A percentile compares a stretch with the other conserved stretches of the same genome.
Evolutionary conservation across 495 filamentous ascomycete genomes (phyloP).

Genomic region (Daldinia loculata): DNA sequence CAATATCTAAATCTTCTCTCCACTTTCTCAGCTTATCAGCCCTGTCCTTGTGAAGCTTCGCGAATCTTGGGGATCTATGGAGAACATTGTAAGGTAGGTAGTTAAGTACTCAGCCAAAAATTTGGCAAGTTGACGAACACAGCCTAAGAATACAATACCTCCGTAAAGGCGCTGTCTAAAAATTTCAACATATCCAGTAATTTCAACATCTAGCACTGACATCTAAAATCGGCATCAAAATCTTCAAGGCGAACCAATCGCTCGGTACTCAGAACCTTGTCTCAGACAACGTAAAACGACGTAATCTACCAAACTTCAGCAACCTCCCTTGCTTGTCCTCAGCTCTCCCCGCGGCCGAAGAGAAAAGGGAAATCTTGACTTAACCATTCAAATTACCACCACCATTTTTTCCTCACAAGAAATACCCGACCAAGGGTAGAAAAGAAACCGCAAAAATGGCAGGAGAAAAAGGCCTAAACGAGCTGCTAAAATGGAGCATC

Average conservation of each 20-base stretch:
- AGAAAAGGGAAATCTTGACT: background rate
- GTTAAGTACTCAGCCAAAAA: constrained; percentile 8
- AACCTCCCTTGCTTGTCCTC: background rate
- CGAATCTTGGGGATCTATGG: constrained; percentile 45
- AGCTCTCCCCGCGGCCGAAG: background rate
- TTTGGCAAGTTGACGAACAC: constrained; percentile 5
- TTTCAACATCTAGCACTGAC: background rate
- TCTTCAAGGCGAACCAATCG: constrained; percentile 3
- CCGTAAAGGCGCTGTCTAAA: background rate
- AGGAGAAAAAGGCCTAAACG: constrained; percentile 58
- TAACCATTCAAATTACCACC: too few species aligned
- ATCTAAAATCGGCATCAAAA: constrained; percentile 1
- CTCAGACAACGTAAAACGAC: constrained; percentile 26
- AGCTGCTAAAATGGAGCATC: constrained; percentile 94
- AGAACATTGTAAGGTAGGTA: constrained; percentile 14
- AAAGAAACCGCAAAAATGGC: constrained; percentile 44
- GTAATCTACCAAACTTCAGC: constrained; percentile 32
- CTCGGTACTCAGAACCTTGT: constrained; percentile 20
- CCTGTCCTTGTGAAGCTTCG: constrained; percentile 46
- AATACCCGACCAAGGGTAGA: background rate
- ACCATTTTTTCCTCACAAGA: background rate
- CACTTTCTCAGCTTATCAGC: constrained; percentile 37
- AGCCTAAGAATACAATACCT: background rate
- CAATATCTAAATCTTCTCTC: background rate
- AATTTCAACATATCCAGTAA: background rate